Conservation (phyloP, 805 yeast genomes). For the Yamadazyma ubonensis region DNA sequence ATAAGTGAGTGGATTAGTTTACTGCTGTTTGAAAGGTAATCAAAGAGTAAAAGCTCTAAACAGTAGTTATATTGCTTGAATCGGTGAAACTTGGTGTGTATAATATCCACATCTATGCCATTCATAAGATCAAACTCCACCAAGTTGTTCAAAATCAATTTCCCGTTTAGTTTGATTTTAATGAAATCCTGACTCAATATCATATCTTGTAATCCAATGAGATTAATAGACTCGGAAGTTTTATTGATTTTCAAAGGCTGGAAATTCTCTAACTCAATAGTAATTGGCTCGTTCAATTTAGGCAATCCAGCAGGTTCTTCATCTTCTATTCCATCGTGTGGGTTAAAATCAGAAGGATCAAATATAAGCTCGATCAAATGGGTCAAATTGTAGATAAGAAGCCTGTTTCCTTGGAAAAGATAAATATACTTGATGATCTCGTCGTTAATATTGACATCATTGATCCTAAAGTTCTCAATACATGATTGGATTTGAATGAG, state of each 20-base stretch:
- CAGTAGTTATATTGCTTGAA: slow-evolving; percentile 49
- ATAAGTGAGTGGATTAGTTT: slow-evolving; percentile 18
- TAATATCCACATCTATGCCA: slow-evolving; percentile 24
- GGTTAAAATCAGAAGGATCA: slow-evolving; percentile 17
- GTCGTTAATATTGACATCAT: slow-evolving; percentile 19
- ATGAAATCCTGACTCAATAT: slow-evolving; percentile 29
- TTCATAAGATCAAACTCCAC: slow-evolving; percentile 46
- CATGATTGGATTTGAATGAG: slow-evolving; percentile 28
- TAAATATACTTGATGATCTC: slow-evolving; percentile 20
- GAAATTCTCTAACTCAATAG: slow-evolving; percentile 23
- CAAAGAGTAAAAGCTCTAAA: slow-evolving; percentile 48
- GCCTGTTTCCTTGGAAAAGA: slow-evolving; percentile 38
- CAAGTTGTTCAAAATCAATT: slow-evolving; percentile 45
- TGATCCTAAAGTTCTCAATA: slow-evolving; percentile 34
- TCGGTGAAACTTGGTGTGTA: slow-evolving; percentile 35
- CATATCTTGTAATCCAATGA: slow-evolving; percentile 43
- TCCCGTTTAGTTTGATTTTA: slow-evolving; percentile 34
- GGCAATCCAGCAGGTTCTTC: slow-evolving; percentile 12
- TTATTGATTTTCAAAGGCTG: slow-evolving; percentile 25
- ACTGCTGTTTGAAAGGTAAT: slow-evolving; percentile 34
- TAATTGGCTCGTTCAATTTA: slow-evolving; percentile 25
- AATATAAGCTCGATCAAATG: slow-evolving; percentile 19
- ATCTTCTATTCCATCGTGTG: slow-evolving; percentile 18
- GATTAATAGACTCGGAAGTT: slow-evolving; percentile 31
- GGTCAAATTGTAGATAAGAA: slow-evolving; percentile 21